Base-by-base conservation (phyloP, 2,329 filamentous ascomycete species). In the Paraphaeosphaeria sporulosa region DNA sequence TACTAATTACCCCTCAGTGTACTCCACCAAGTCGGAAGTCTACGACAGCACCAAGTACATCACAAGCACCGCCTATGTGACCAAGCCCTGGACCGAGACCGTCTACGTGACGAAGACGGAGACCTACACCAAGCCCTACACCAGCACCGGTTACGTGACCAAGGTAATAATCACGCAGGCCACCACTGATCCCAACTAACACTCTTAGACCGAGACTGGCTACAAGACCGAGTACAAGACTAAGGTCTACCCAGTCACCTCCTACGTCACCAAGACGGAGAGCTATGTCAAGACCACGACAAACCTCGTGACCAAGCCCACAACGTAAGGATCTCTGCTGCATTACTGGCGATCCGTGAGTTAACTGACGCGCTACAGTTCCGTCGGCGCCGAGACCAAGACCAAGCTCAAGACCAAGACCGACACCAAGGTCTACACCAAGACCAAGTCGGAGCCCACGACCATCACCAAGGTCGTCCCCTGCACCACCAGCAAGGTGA, bases 321-420 rank as follows among this genome's bases (percentile, higher is more conserved):
- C 56, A 30, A 64, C 59, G 70, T 72, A 57, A 65, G n/a, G 71
- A 61, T 7, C 21, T 12, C 32, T 15, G 15, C 7, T 27, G 19
- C 34, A 17, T 4, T 32, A 2, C 2, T 6, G 3, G 38, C 10
- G n/a, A 49, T 51, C n/a, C 19, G 8, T 25, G 25, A 36, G 23
- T 13, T n/a, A n/a, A 21, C 40, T 25, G 32, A 38, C 15, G 52
- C 63, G 10, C 5, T 10, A n/a, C 53, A 71, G 64, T 47, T 53
- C 55, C 36, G 60, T 69, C 36, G 51, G 36, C 36, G 68, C 65
- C 42, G 62, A 55, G 17, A 67, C 66, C 53, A 59, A 64, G 57
- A 65, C 68, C 17, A 53, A 55, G 34, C 55, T 71, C 34, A 32
- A 48, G 17, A 69, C 60, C 19, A 55, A 55, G 52, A 25, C 52